Evolutionary conservation across 1,139 yeast genomes (phyloP), one percentile per base, ranked within the genome.

Genomic region (Geotrichum candidum): DNA sequence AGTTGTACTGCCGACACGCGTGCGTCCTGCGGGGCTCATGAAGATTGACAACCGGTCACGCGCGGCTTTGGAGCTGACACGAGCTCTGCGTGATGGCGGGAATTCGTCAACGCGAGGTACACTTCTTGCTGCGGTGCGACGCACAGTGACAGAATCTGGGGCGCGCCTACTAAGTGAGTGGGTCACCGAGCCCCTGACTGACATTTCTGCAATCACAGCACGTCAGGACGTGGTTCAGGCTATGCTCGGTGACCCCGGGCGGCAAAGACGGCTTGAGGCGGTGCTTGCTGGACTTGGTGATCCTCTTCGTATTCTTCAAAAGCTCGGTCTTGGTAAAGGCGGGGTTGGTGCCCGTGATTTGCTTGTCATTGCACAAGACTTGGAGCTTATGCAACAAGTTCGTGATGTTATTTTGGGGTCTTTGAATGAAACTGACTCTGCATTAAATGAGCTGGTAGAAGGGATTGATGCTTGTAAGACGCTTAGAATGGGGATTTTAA

Each of bases 41-140:
- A 90, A 87, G 65, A 87, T 94, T 74, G 99, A 94, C 69, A 78
- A 91, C 0, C 76, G 96, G 57, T 90, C 98, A 0, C 79, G 92
- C 41, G 87, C 85, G 53, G 94, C 97, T 1, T 77, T 94, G 57
- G 99, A 94, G 25, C 53, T 61, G 33, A 56, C 58, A 1, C 56
- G 56, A 69, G 80, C 88, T 0, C 76, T 84, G 7, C 77, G 84
- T 62, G 48, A 18, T n/a, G 18, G 48, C 48, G 87, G 84, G n/a
- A 82, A 82, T 22, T 59, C 57, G 2, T 79, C 85, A 15, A 77
- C 76, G 4, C 80, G 81, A 13, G 97, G 97, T 0, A 86, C 97
- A 0, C 74, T 94, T 22, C 76, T 89, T 13, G 82, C 84, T 22
- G 81, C 90, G 0, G 81, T 94, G 9, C 82, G 84, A 63, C 76